phyloP scores from a whole-genome alignment of 805 yeast genomes.

The Starmerella roubikii region DNA sequence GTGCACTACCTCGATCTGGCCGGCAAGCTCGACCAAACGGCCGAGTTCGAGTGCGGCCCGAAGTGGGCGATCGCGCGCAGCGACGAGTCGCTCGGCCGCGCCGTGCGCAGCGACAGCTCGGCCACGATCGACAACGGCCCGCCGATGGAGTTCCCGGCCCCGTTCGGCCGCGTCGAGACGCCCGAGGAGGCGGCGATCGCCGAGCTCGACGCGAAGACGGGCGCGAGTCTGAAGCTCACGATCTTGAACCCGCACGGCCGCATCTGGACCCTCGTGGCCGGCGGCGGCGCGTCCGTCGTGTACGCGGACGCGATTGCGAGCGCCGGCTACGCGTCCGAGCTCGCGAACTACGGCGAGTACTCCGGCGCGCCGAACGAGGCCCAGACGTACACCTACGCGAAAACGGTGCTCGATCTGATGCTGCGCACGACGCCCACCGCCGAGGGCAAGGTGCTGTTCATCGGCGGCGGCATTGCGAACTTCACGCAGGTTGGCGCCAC shows the following conservation, averaged over 20 bases:
- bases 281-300: conserved; percentile 37
- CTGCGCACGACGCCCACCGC: conserved; percentile 29
- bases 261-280: conserved; percentile 37
- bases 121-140: conserved; percentile 33
- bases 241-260: conserved; percentile 32
- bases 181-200: conserved; percentile 36
- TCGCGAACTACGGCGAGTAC: conserved; percentile 37
- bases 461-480: conserved; percentile 38
- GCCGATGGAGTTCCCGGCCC: conserved; percentile 38
- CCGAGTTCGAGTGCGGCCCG: conserved; percentile 37
- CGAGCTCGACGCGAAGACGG: conserved; percentile 36
- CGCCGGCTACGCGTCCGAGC: conserved; percentile 33
- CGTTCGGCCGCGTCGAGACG: conserved; percentile 34
- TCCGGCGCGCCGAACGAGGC: conserved; percentile 37
- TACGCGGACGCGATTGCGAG: conserved; percentile 37
- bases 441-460: conserved; percentile 34
- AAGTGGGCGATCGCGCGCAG: conserved; percentile 37
- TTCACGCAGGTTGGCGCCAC: conserved; percentile 37
- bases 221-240: conserved; percentile 35
- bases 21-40: conserved; percentile 36
- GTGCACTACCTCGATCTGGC: conserved; percentile 36
- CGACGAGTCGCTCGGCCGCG: conserved; percentile 30
- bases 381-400: conserved; percentile 36
- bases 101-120: conserved; percentile 19
- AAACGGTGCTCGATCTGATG: conserved; percentile 35